phyloP scores from a whole-genome alignment of 1,284 basidiomycete species.

The Fomitopsis schrenkii region DNA sequence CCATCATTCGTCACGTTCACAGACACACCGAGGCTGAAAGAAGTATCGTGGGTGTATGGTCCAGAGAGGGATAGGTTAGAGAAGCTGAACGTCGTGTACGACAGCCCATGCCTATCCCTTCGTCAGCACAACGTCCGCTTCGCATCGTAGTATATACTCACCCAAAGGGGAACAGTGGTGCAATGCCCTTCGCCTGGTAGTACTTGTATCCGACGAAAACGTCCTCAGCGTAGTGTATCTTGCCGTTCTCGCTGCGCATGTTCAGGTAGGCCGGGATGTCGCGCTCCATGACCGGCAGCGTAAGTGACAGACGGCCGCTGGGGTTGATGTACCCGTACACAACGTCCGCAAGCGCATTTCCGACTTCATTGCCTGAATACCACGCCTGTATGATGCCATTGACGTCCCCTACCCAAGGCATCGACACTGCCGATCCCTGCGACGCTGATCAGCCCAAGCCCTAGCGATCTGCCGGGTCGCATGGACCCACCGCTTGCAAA shows the following conservation, averaged over 20 bases:
- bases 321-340: conserved; percentile 74
- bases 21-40: conserved; percentile 32
- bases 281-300: conserved; percentile 58
- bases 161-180: conserved; percentile 70
- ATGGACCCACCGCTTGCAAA: conserved; percentile 56
- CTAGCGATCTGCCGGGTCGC: too few relatives aligned
- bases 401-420: conserved; percentile 59
- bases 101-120: conserved; percentile 54
- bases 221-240: conserved; percentile 64
- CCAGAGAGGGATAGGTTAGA: conserved; percentile 38
- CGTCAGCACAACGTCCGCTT: not conserved
- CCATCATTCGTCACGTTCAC: conserved; percentile 59
- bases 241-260: conserved; percentile 57
- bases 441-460: not conserved
- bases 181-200: conserved; percentile 53
- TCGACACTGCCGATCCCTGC: conserved; percentile 62
- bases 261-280: conserved; percentile 65
- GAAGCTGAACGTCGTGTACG: conserved; percentile 67
- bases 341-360: conserved; percentile 72
- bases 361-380: conserved; percentile 76
- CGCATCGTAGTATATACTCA: conserved; percentile 20
- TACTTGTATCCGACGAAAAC: conserved; percentile 73
- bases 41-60: conserved; percentile 24
- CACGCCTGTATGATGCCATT: conserved; percentile 55
- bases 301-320: conserved; percentile 64